These are phyloP conservation scores for Viola odorata DNA, from an alignment of 345 rosid species.

Conservation along the genomic window DNA sequence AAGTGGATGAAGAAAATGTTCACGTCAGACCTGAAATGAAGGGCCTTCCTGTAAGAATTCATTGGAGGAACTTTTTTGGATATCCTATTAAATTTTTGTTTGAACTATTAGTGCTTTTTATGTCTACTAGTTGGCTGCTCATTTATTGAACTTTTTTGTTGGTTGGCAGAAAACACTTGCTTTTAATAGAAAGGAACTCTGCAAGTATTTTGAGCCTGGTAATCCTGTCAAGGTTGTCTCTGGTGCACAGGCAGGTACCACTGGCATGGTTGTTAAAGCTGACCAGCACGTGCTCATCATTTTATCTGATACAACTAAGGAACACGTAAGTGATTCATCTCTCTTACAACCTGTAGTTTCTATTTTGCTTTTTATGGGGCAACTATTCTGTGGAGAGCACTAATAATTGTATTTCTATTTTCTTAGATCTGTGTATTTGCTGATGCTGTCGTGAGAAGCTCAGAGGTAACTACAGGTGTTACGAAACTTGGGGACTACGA, in stretches of 20 bases:
- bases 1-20: constrained; percentile 94
- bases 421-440: constrained; percentile 81
- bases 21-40: constrained; percentile 82
- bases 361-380: not conserved
- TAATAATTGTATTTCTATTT: constrained; percentile 1
- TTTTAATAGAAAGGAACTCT: constrained; percentile 76
- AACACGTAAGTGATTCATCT: constrained; percentile 54
- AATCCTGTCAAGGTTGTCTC: constrained; percentile 95
- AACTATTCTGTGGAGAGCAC: not conserved
- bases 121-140: not conserved
- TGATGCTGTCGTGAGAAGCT: constrained; percentile 94
- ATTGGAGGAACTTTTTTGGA: constrained; percentile 1
- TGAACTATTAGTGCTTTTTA: not conserved
- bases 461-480: constrained; percentile 89
- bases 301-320: constrained; percentile 88
- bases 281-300: constrained; percentile 90
- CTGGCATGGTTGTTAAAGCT: constrained; percentile 98
- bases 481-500: constrained; percentile 87
- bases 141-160: constrained; percentile 11
- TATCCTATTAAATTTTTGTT: not conserved
- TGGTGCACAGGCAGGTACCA: constrained; percentile 89
- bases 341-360: not conserved
- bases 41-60: constrained; percentile 78
- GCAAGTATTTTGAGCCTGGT: constrained; percentile 96
- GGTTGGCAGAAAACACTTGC: constrained; percentile 69